Evolutionary conservation across 202 grass and related monocot genomes (phyloP), one percentile per base, ranked within the genome.

Genomic region (Schoenoplectus triqueter): DNA sequence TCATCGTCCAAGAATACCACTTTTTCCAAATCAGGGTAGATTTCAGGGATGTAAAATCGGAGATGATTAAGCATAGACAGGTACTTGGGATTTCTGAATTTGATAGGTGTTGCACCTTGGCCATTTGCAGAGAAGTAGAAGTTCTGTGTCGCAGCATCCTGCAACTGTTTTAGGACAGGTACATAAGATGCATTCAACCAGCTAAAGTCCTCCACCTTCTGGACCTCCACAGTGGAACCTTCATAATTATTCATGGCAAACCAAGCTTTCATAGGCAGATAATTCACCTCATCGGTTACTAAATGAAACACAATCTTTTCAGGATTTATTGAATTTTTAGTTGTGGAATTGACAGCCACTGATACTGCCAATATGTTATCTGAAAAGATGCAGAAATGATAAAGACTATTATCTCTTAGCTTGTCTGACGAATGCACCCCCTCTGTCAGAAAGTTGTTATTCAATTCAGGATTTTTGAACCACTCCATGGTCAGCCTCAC

Each of bases 1-100:
- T 99, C 96, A 92, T 99, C 96, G 62, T 99, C 96, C 70, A 99
- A 92, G 90, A 99, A 99, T 13, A 99, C 91, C 18, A 99, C 93
- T 74, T 94, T 99, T 83, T 80, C 78, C 75, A 99, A 86, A 42
- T 91, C 91, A 46, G 96, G 93, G 21, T 96, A 99, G 51, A 99
- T 94, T 91, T 96, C 93, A 7, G 96, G 96, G 66, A 99, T 96
- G 67, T 99, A 99, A 86, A 99, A 99, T 62, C 93, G 89, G 50
- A 99, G 63, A 80, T 99, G 96, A 84, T 99, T 99, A 69, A 99
- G 91, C 96, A 99, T 96, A 31, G 96, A 99, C n/a, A 99, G 55
- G 84, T 96, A 99, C 84, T 99, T 99, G 19, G 96, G 96, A 71
- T 99, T 99, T 86, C 96, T 92, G 84, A 99, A 99, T 83, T 99